These are phyloP conservation scores for Santalum album DNA, from an alignment of 164 flowering plant species.

Conservation along the genomic window DNA sequence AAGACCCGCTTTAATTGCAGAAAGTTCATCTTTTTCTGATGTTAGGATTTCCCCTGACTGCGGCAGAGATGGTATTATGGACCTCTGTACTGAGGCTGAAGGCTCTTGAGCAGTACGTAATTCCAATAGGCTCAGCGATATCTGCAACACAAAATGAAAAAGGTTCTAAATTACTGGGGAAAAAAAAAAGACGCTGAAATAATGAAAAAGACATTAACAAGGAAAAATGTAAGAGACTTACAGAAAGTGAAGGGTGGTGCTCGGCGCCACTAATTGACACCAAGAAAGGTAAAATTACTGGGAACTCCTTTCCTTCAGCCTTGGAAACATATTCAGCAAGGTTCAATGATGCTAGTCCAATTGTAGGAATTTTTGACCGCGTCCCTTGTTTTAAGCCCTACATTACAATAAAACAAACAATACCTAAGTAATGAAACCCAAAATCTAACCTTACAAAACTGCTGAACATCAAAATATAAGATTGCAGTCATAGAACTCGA, in stretches of 20 bases:
- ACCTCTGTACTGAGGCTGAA: constrained; percentile 39
- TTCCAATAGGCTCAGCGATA: constrained; percentile 54
- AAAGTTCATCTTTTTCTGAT: constrained; percentile 75
- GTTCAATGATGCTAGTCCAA: constrained; percentile 70
- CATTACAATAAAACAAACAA: constrained; percentile 8
- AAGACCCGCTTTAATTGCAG: constrained; percentile 92
- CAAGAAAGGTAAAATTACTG: constrained; percentile 50
- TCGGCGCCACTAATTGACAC: constrained; percentile 29
- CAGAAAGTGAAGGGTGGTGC: constrained; percentile 48
- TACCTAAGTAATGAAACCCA: too few relatives aligned
- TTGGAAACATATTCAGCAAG: constrained; percentile 67
- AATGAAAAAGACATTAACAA: not conserved
- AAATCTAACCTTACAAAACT: too few relatives aligned
- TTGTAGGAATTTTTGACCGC: constrained; percentile 48
- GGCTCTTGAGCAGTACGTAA: constrained; percentile 50
- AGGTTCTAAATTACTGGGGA: too few relatives aligned
- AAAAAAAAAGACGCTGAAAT: too few relatives aligned
- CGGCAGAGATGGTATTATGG: constrained; percentile 47
- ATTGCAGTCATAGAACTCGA: too few relatives aligned
- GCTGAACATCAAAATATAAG: too few relatives aligned
- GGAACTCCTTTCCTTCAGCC: constrained; percentile 47
- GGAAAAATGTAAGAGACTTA: constrained; percentile 28
- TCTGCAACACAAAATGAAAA: constrained; percentile 28
- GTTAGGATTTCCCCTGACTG: constrained; percentile 34
- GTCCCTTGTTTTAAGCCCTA: constrained; percentile 56